Evolutionary conservation across 2,329 filamentous ascomycete species (phyloP), one percentile per base, ranked within the genome.

Genomic region (Tolypocladium endophyticum): DNA sequence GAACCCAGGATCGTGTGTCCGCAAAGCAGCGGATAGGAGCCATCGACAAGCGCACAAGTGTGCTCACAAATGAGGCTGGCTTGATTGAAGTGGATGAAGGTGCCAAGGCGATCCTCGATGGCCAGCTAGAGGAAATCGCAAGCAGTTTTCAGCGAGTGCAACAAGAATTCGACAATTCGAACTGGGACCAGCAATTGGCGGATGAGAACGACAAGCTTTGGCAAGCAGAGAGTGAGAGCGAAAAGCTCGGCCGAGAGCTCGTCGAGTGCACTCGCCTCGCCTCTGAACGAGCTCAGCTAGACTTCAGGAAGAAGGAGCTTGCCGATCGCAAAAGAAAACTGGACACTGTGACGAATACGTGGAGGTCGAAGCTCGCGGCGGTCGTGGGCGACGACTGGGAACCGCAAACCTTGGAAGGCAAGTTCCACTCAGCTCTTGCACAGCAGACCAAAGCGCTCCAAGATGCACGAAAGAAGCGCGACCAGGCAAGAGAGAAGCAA

Each of bases 81-180:
- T 78, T 79, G n/a, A 87, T 99, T 59, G 82, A 88, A 41, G 81
- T 92, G 36, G 93, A 99, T 66, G 93, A 97, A 74, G 92, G 92
- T 4, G 84, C 84, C 38, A 90, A 90, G 71, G 88, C 89, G 33
- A 79, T 89, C 4, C 79, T 97, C 8, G 88, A 94, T 66, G 83
- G 86, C 20, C 87, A 88, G 58, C 82, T 89, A 56, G 82, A 85
- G 43, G 89, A 94, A 45, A 80, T 89, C 0, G 83, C 88, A 61
- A 76, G 77, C 23, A 82, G 81, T 39, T 78, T 96, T 20, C 74
- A 81, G 55, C 80, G 81, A 58, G 79, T 84, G 4, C 87, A 85
- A 63, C 77, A 82, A n/a, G 82, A 87, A 1, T 81, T 87, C 56
- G 81, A 85, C 41, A 75, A 75, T 23, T 81, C 85, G 14, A 81